Evolutionary conservation across 768 basidiomycete species (phyloP).

Genomic region (Panellus pusillus): DNA sequence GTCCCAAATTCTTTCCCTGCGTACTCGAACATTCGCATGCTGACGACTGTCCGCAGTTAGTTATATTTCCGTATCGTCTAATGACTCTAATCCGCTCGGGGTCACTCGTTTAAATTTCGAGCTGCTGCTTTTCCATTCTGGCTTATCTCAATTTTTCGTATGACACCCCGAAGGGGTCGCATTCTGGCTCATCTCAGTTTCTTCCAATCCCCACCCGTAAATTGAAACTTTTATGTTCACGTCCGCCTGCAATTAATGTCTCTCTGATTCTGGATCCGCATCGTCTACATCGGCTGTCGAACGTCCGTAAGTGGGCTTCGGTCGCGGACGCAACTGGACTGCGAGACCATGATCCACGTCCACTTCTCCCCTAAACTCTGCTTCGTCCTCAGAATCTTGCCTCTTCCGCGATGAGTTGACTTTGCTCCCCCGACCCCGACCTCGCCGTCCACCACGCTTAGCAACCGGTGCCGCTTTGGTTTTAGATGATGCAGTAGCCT

Average conservation of each 20-base stretch:
- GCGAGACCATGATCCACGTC: slow-evolving; percentile 26
- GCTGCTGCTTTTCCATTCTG: background rate
- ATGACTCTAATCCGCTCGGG: background rate
- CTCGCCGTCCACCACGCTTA: slow-evolving; percentile 4
- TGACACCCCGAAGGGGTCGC: too few species aligned
- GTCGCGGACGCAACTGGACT: slow-evolving; percentile 42
- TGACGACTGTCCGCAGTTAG: too few species aligned
- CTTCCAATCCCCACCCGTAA: too few species aligned
- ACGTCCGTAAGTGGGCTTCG: slow-evolving; percentile 28
- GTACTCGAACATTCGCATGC: too few species aligned
- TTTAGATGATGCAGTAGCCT: slow-evolving; percentile 3
- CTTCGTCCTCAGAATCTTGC: slow-evolving; percentile 24
- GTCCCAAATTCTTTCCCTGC: background rate
- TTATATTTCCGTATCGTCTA: too few species aligned
- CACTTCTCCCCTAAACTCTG: slow-evolving; percentile 27
- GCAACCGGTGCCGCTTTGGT: background rate
- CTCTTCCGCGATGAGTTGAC: slow-evolving; percentile 20
- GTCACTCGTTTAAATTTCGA: too few species aligned
- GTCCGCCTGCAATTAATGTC: too few species aligned
- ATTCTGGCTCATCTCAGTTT: background rate
- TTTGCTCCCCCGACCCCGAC: slow-evolving; percentile 11
- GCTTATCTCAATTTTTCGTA: too few species aligned
- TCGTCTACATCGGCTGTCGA: background rate
- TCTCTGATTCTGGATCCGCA: background rate
- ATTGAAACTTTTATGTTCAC: too few species aligned